phyloP scores from a whole-genome alignment of 2,329 filamentous ascomycete genomes.

The Fusarium sterilihyphosum region DNA sequence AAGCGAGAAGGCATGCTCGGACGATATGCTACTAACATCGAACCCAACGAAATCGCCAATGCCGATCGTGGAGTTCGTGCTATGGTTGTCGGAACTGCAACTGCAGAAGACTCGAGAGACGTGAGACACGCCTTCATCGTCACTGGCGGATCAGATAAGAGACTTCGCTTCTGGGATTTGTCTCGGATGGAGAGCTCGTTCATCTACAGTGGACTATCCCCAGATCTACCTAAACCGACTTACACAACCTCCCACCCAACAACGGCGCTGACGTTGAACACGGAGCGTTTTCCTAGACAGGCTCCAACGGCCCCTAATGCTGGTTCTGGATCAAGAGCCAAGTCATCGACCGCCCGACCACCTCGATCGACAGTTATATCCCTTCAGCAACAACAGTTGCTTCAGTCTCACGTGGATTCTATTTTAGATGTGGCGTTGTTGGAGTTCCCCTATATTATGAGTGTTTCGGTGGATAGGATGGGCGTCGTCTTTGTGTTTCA shows the following conservation, averaged over 20 bases:
- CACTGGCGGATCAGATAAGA: conserved; percentile 88
- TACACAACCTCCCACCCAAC: conserved; percentile 74
- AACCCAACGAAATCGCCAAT: conserved; percentile 64
- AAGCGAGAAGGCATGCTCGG: conserved; percentile 86
- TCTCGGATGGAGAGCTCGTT: conserved; percentile 79
- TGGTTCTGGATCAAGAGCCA: conserved; percentile 45
- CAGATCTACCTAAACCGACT: conserved; percentile 76
- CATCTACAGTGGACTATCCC: conserved; percentile 80
- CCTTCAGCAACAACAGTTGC: conserved; percentile 84
- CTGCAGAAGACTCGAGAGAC: conserved; percentile 74
- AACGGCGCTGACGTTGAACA: conserved; percentile 71
- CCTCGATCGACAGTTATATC: conserved; percentile 86
- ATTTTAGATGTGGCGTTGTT: conserved; percentile 89
- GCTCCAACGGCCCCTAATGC: conserved; percentile 46
- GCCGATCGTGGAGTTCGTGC: conserved; percentile 77
- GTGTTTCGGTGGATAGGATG: conserved; percentile 86
- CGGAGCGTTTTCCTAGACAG: conserved; percentile 65
- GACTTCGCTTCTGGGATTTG: conserved; percentile 94
- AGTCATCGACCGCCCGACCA: conserved; percentile 54
- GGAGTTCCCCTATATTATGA: conserved; percentile 91
- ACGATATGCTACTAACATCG: conserved; percentile 81
- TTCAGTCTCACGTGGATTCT: conserved; percentile 87
- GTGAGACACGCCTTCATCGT: conserved; percentile 84
- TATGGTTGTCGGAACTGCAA: conserved; percentile 78
- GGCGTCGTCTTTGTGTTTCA: conserved; percentile 88